Evolutionary conservation across 305 asterid species (phyloP).

Genomic region (Rubia tinctorum): DNA sequence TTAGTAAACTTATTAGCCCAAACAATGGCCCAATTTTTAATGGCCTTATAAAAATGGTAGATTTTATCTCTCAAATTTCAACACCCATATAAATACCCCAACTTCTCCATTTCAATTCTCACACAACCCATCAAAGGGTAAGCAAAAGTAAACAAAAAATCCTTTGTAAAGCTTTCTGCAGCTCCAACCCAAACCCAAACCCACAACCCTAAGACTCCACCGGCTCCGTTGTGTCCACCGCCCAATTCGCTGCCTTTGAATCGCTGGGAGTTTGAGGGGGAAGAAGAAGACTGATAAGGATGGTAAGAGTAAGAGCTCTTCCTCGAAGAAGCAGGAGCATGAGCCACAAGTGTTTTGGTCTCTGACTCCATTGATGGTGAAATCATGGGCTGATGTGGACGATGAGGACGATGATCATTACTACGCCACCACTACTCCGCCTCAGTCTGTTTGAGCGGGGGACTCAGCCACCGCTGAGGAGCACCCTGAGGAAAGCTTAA

Average conservation of each 20-base stretch:
- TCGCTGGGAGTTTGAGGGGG: conserved; percentile 27
- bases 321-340: conserved; percentile 42
- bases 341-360: conserved; percentile 71
- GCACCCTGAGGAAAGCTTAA: conserved; percentile 21
- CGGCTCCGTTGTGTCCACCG: not conserved
- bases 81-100: conserved; percentile 2
- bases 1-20: too few relatives aligned
- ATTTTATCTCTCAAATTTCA: not conserved
- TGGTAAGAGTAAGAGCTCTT: conserved; percentile 21
- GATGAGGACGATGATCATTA: conserved; percentile 96
- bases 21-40: too few relatives aligned
- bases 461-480: conserved; percentile 24
- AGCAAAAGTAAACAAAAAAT: not conserved
- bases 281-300: conserved; percentile 44
- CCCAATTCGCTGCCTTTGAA: not conserved
- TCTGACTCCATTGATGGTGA: conserved; percentile 75
- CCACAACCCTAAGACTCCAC: conserved; percentile 18
- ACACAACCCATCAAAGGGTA: not conserved
- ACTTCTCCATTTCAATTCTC: not conserved
- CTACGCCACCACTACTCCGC: conserved; percentile 90
- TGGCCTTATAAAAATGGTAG: not conserved
- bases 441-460: conserved; percentile 64
- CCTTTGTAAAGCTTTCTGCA: conserved; percentile 2
- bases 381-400: conserved; percentile 98
- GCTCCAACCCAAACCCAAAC: not conserved